A percentile compares a stretch with the other conserved stretches of the same genome.
Conservation (phyloP, 75 land plant genomes). For the Cupressus sempervirens region DNA sequence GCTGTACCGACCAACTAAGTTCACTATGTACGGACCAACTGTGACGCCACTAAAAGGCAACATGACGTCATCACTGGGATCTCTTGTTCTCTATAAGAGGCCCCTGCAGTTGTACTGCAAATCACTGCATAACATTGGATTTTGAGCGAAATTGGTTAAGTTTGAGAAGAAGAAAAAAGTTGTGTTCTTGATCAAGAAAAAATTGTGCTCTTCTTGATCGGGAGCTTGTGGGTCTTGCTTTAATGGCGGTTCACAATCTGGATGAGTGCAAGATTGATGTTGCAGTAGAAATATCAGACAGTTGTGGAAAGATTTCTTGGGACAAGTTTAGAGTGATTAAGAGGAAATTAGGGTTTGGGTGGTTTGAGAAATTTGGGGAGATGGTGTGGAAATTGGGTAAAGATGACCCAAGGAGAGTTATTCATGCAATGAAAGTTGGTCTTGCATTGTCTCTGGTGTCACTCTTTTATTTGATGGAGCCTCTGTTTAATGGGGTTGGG, state of each 20-base stretch:
- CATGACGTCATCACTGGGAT: neutral
- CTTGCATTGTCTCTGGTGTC: slow-evolving; percentile 50
- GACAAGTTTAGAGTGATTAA: neutral
- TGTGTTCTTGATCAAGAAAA: too few species aligned
- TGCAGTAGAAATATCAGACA: neutral
- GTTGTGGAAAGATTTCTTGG: neutral
- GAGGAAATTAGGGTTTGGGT: neutral
- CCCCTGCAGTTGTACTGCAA: neutral
- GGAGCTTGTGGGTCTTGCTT: neutral
- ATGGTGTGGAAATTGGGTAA: neutral
- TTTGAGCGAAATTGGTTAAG: neutral
- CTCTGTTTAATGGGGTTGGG: slow-evolving; percentile 40
- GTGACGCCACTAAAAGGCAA: neutral
- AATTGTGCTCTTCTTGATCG: too few species aligned
- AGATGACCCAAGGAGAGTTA: slow-evolving; percentile 27
- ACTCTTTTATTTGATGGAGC: slow-evolving; percentile 41
- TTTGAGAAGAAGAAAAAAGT: too few species aligned
- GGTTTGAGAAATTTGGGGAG: neutral
- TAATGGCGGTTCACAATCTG: neutral
- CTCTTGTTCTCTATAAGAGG: neutral
- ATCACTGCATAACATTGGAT: neutral
- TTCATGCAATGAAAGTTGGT: slow-evolving; percentile 54
- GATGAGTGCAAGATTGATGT: neutral
- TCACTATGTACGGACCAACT: neutral
- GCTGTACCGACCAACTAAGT: neutral